phyloP scores from a whole-genome alignment of 192 early-diverging fungal genomes.

The Umbelopsis sp. region DNA sequence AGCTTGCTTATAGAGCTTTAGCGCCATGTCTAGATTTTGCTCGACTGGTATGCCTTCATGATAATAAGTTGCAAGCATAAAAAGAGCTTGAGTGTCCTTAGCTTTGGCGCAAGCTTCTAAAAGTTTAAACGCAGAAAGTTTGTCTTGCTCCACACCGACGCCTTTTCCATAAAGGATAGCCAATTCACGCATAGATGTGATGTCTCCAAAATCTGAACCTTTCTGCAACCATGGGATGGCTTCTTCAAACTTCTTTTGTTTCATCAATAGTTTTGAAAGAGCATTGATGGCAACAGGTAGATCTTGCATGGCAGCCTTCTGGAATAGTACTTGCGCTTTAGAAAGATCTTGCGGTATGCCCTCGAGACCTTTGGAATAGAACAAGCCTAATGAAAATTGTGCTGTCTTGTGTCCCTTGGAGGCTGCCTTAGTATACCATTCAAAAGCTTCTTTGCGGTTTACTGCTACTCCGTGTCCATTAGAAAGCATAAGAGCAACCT shows the following conservation, averaged over 20 bases:
- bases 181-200: conserved; percentile 34
- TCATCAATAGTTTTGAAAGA: conserved; percentile 26
- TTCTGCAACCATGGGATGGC: conserved; percentile 40
- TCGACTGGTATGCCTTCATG: conserved; percentile 43
- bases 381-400: conserved; percentile 34
- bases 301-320: conserved; percentile 33
- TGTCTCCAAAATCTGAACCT: conserved; percentile 39
- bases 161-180: conserved; percentile 43
- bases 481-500: conserved; percentile 45
- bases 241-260: conserved; percentile 24
- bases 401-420: conserved; percentile 30
- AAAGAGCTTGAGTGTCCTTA: conserved; percentile 34
- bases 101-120: conserved; percentile 43
- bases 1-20: conserved; percentile 36
- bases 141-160: conserved; percentile 34
- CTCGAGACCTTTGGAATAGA: conserved; percentile 38
- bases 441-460: conserved; percentile 38
- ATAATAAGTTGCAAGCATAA: conserved; percentile 43
- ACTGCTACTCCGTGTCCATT: conserved; percentile 37
- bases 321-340: conserved; percentile 38
- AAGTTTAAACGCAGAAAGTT: conserved; percentile 31
- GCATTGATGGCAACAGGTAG: conserved; percentile 28
- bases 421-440: conserved; percentile 41
- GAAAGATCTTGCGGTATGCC: conserved; percentile 31
- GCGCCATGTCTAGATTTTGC: conserved; percentile 32